Conservation (phyloP, 352 stramenopile species). For the Discostella stelligera region DNA sequence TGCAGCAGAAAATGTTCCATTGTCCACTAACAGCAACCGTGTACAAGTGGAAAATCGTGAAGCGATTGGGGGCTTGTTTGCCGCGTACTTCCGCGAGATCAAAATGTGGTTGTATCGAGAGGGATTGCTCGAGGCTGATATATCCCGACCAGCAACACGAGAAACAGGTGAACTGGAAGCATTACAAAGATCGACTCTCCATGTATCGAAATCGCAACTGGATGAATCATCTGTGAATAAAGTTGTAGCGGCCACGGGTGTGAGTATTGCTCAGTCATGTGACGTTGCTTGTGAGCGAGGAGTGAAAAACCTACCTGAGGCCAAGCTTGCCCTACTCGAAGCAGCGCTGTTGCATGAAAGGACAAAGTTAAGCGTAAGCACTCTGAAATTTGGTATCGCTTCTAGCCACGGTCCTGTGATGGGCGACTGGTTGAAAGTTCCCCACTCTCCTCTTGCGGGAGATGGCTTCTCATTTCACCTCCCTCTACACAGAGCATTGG, state of each 20-base stretch:
- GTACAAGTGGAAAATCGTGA: slow-evolving; percentile 45
- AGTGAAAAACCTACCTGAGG: slow-evolving; percentile 78
- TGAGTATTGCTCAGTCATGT: slow-evolving; percentile 45
- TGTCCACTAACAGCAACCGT: slow-evolving; percentile 7
- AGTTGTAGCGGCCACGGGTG: slow-evolving; percentile 44
- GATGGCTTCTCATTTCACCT: slow-evolving; percentile 84
- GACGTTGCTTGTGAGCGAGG: slow-evolving; percentile 78
- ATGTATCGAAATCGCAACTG: slow-evolving; percentile 68
- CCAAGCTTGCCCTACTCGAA: slow-evolving; percentile 78
- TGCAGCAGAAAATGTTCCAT: background rate
- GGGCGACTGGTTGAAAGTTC: slow-evolving; percentile 82
- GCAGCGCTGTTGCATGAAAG: slow-evolving; percentile 59
- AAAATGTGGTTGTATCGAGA: slow-evolving; percentile 83
- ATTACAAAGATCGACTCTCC: slow-evolving; percentile 79
- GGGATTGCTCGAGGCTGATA: slow-evolving; percentile 66
- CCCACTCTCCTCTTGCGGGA: slow-evolving; percentile 76
- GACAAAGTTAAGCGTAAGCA: slow-evolving; percentile 35
- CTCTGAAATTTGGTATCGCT: slow-evolving; percentile 11
- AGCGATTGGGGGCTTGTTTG: slow-evolving; percentile 72
- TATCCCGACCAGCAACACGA: slow-evolving; percentile 41
- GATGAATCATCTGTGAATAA: slow-evolving; percentile 45
- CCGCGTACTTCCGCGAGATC: slow-evolving; percentile 78
- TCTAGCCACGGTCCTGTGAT: slow-evolving; percentile 65
- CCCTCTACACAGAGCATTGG: slow-evolving; percentile 79
- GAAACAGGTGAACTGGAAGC: slow-evolving; percentile 58